Evolutionary conservation across 805 yeast genomes (phyloP).

Genomic region (Peterozyma toletana): DNA sequence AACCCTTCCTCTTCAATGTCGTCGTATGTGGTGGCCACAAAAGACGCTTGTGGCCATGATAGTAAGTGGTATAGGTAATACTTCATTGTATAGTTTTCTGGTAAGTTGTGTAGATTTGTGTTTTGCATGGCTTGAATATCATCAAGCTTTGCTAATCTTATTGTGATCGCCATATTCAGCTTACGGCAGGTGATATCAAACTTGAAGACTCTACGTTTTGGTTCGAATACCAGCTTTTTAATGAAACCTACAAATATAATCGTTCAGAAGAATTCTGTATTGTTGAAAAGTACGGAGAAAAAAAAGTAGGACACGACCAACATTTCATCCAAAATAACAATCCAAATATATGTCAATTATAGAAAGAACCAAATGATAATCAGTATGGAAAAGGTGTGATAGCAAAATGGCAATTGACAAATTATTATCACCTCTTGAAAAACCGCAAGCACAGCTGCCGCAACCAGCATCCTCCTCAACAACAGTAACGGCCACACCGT

Average conservation of each 20-base stretch:
- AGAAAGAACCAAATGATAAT: no score
- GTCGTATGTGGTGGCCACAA: constrained; percentile 82
- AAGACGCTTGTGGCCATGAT: constrained; percentile 97
- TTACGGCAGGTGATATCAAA: no score
- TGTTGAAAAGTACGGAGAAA: no score
- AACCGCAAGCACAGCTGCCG: constrained; percentile 4
- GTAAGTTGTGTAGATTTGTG: constrained; percentile 84
- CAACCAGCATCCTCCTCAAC: constrained; percentile 24
- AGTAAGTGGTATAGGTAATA: constrained; percentile 90
- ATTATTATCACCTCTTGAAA: no score
- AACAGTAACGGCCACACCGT: constrained; percentile 24
- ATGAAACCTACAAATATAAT: no score
- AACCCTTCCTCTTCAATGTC: constrained; percentile 22
- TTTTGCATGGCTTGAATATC: constrained; percentile 95
- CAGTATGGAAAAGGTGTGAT: background rate
- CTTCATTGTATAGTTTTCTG: constrained; percentile 89
- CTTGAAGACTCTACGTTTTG: no score
- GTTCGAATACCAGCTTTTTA: no score
- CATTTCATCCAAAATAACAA: no score
- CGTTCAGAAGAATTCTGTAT: no score
- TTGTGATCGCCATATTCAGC: constrained; percentile 65
- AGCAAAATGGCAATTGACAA: background rate
- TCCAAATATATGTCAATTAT: no score
- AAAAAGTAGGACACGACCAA: no score
- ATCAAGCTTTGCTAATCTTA: constrained; percentile 77